Evolutionary conservation across 352 stramenopile genomes (phyloP).

Genomic region (Pythium apleroticum): DNA sequence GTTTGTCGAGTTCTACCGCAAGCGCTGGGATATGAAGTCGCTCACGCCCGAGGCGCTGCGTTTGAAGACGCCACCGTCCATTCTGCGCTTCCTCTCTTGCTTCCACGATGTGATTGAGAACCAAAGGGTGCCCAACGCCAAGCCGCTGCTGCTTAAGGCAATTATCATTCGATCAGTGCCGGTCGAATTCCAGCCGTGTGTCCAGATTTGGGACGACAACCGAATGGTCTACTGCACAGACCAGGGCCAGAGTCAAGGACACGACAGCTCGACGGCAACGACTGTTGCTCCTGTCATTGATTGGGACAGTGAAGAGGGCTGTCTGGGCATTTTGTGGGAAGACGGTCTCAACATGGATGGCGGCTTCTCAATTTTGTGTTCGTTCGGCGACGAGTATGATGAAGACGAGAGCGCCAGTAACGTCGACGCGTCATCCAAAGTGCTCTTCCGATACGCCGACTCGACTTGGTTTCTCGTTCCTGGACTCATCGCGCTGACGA

Average conservation of each 20-base stretch:
- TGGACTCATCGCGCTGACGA: slow-evolving; percentile 71
- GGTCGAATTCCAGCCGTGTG: slow-evolving; percentile 67
- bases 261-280: neutral
- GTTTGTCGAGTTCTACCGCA: slow-evolving; percentile 91
- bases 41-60: slow-evolving; percentile 60
- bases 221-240: slow-evolving; percentile 68
- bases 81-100: slow-evolving; percentile 67
- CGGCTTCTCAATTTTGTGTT: slow-evolving; percentile 83
- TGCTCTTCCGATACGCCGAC: slow-evolving; percentile 78
- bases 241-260: neutral
- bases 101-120: slow-evolving; percentile 61
- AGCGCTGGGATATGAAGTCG: slow-evolving; percentile 73
- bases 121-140: slow-evolving; percentile 55
- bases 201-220: slow-evolving; percentile 87
- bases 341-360: slow-evolving; percentile 72
- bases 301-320: slow-evolving; percentile 81
- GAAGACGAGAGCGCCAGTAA: slow-evolving; percentile 39
- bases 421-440: slow-evolving; percentile 55
- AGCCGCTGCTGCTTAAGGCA: slow-evolving; percentile 73
- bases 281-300: slow-evolving; percentile 49
- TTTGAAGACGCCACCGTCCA: slow-evolving; percentile 73
- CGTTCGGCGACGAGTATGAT: slow-evolving; percentile 78
- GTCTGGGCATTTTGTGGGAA: slow-evolving; percentile 80
- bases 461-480: slow-evolving; percentile 77
- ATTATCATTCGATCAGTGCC: slow-evolving; percentile 74